A percentile compares a stretch with the other conserved stretches of the same genome.
These are phyloP conservation scores for Trametes hirsuta DNA, from an alignment of 1,284 basidiomycete genomes.

Conservation along the genomic window DNA sequence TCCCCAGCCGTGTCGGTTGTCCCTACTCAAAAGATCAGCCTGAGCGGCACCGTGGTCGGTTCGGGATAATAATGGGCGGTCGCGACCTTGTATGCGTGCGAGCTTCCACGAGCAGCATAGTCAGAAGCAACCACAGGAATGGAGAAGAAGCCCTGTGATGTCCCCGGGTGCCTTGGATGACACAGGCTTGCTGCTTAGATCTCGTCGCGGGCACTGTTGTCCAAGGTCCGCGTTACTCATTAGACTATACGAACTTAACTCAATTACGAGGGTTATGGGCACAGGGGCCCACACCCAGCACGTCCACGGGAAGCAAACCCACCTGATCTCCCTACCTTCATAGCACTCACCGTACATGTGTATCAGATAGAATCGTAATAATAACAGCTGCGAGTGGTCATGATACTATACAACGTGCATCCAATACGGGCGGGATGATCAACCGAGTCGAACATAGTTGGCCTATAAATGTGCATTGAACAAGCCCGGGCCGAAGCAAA, in stretches of 20 bases:
- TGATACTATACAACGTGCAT: background rate
- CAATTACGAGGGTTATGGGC: too few species aligned
- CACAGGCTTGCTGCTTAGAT: background rate
- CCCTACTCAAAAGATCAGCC: background rate
- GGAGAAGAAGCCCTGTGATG: background rate
- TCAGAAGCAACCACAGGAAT: background rate
- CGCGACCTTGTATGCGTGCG: background rate
- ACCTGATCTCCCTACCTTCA: too few species aligned
- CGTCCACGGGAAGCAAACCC: too few species aligned
- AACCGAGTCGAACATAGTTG: too few species aligned
- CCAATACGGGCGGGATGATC: background rate
- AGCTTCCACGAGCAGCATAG: background rate
- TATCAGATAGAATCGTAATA: too few species aligned
- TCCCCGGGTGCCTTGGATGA: background rate
- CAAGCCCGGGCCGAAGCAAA: background rate
- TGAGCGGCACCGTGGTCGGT: background rate
- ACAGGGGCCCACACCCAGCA: too few species aligned
- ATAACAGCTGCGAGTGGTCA: too few species aligned
- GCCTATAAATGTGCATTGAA: background rate
- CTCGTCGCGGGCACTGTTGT: background rate
- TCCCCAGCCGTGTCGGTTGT: constrained; percentile 6
- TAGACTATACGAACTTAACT: too few species aligned
- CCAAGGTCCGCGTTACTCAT: background rate
- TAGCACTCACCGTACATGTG: too few species aligned
- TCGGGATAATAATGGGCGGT: background rate